These are phyloP conservation scores for Incumbomyces delicatus DNA, from an alignment of 2,329 filamentous ascomycete species.

Conservation along the genomic window DNA sequence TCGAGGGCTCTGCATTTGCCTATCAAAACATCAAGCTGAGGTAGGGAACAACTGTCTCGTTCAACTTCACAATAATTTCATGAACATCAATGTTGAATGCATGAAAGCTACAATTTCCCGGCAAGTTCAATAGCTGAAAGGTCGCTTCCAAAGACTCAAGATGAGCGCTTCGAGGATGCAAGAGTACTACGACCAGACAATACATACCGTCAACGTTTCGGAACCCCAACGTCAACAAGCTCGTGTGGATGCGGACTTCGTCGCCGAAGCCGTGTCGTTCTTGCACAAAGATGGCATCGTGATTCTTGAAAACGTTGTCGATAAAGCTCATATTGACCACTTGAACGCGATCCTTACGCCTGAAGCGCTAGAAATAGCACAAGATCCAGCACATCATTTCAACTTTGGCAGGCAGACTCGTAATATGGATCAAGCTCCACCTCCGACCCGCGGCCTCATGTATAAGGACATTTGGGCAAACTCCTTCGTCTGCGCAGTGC, in stretches of 20 bases:
- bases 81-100: too few species aligned
- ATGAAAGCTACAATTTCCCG: too few species aligned
- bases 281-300: conserved; percentile 31
- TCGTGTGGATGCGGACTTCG: conserved; percentile 13
- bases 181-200: conserved; percentile 12
- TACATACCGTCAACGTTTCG: conserved; percentile 16
- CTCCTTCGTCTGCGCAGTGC: conserved; percentile 28
- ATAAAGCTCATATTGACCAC: conserved; percentile 24
- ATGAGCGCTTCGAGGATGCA: neutral
- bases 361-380: conserved; percentile 27
- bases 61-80: too few species aligned
- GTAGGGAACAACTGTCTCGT: too few species aligned
- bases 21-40: too few species aligned
- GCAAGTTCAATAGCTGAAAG: too few species aligned
- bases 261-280: conserved; percentile 17
- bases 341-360: conserved; percentile 22
- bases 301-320: conserved; percentile 30
- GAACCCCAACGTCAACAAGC: conserved; percentile 12
- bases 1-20: too few species aligned
- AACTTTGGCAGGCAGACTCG: conserved; percentile 27
- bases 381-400: conserved; percentile 20
- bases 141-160: too few species aligned
- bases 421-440: conserved; percentile 35
- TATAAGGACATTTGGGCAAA: conserved; percentile 31
- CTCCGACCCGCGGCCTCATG: conserved; percentile 26